A percentile compares a stretch with the other conserved stretches of the same genome.
Conservation (phyloP, 2,329 filamentous ascomycete species). For the Talaromyces verruculosus region DNA sequence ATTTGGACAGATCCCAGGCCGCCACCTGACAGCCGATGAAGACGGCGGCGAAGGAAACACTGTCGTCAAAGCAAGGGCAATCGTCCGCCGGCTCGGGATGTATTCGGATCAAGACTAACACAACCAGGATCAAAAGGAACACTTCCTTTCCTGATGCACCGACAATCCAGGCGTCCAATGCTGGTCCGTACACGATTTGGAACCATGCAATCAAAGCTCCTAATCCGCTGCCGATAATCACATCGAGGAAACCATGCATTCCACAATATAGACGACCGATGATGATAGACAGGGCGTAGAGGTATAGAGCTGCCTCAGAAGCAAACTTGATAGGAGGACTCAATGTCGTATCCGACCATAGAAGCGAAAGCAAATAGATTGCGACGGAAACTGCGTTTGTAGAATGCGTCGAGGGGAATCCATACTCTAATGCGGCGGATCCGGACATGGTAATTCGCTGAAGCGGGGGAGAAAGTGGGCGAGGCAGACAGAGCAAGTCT, state of each 20-base stretch:
- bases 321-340: slow-evolving; percentile 58
- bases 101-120: slow-evolving; percentile 77
- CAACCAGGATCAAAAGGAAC: slow-evolving; percentile 61
- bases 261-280: slow-evolving; percentile 92
- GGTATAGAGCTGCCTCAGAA: slow-evolving; percentile 71
- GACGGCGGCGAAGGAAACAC: slow-evolving; percentile 87
- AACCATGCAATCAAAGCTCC: slow-evolving; percentile 64
- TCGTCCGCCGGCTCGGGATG: slow-evolving; percentile 96
- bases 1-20: slow-evolving; percentile 75
- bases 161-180: slow-evolving; percentile 70
- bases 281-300: slow-evolving; percentile 86
- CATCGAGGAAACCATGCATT: slow-evolving; percentile 97
- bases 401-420: slow-evolving; percentile 94
- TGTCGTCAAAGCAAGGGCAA: slow-evolving; percentile 96
- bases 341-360: slow-evolving; percentile 66
- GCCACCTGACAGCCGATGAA: slow-evolving; percentile 81
- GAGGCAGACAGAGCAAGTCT: slow-evolving; percentile 86
- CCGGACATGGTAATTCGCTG: slow-evolving; percentile 97
- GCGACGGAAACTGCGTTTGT: slow-evolving; percentile 95
- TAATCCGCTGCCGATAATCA: slow-evolving; percentile 74
- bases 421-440: slow-evolving; percentile 91
- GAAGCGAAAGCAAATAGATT: slow-evolving; percentile 72
- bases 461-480: slow-evolving; percentile 86
- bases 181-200: slow-evolving; percentile 56
- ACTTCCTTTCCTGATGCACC: slow-evolving; percentile 65